Base-by-base conservation (phyloP, 1,284 basidiomycete species). In the Microbotryum lychnidis-dioicae region DNA sequence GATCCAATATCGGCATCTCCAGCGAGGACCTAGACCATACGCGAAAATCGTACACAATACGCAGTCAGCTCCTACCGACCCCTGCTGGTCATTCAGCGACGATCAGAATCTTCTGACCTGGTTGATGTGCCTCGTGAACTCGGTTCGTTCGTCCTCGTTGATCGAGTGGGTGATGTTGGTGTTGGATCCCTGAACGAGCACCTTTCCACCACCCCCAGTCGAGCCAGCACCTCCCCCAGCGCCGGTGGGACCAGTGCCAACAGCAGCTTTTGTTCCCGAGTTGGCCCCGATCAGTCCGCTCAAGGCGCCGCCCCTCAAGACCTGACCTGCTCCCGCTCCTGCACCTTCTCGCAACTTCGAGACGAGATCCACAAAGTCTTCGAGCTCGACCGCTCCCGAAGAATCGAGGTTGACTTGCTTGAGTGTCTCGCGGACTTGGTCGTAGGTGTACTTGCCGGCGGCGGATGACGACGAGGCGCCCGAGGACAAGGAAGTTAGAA, bases 71-170 rank as follows among this genome's bases (percentile, higher is more conserved):
- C 9, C 45, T n/a, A 20, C 18, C 42, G 31, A 23, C 21, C 21
- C 18, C 23, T n/a, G 18, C 21, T 45, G 12, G 37, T 42, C 37
- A 18, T 18, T 42, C 10, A 16, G 37, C 37, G 16, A 9, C 37
- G 14, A 42, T 55, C 50, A 14, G 10, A 16, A 56, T 20, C 37
- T 27, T 44, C 21, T 27, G 42, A 91, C 91, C 62, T 82, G 79
- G 76, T 98, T 98, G 78, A 98, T 97, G 77, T 98, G 94, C 74
- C 91, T 88, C 29, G 94, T 98, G 78, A 98, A 98, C 73, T 96
- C 93, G 50, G 84, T 80, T 61, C 91, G 83, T 76, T 98, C 94
- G 76, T 98, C 94, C 76, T 97, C 91, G 78, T 97, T 97, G 78
- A 99, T 89, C 49, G 94, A 96, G 79, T 99, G 94, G 77, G 89